Evolutionary conservation across 805 yeast species (phyloP).

Genomic region (Wickerhamiella spandovensis): DNA sequence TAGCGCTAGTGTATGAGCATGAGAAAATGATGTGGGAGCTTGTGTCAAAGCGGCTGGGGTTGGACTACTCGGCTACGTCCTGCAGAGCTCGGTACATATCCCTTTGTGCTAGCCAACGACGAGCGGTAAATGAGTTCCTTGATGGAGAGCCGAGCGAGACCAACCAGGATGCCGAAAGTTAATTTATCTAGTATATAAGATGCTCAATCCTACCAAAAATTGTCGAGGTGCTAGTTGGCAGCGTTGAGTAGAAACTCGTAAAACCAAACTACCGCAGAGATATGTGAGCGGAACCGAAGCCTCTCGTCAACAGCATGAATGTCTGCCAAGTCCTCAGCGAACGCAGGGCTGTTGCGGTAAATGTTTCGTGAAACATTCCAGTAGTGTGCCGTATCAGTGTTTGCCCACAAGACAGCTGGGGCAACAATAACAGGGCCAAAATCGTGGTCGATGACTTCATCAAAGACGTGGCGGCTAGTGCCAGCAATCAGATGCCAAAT

Average conservation of each 20-base stretch:
- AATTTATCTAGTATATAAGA: too few relatives aligned
- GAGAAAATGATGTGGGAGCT: constrained; percentile 8
- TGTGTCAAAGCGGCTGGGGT: constrained; percentile 3
- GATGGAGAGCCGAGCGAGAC: too few relatives aligned
- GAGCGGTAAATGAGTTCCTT: not conserved
- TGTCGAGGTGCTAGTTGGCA: too few relatives aligned
- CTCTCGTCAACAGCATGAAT: constrained; percentile 55
- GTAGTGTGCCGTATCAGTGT: constrained; percentile 58
- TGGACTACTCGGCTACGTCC: not conserved
- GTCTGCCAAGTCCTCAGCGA: constrained; percentile 10
- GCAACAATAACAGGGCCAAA: constrained; percentile 32
- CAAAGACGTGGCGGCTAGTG: constrained; percentile 46
- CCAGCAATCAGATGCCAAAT: constrained; percentile 53
- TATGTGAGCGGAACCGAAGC: constrained; percentile 40
- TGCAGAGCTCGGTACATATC: not conserved
- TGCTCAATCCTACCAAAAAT: too few relatives aligned
- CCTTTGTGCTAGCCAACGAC: not conserved
- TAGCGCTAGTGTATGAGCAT: constrained; percentile 5
- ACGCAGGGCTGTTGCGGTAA: constrained; percentile 42
- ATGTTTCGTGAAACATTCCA: constrained; percentile 50
- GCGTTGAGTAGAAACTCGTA: constrained; percentile 19
- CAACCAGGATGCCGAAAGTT: too few relatives aligned
- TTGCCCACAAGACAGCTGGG: constrained; percentile 53
- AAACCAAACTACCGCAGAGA: constrained; percentile 25
- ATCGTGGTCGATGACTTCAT: constrained; percentile 26